Evolutionary conservation across 2,329 filamentous ascomycete genomes (phyloP), one percentile per base, ranked within the genome.

Genomic region (Penicillium sp.): DNA sequence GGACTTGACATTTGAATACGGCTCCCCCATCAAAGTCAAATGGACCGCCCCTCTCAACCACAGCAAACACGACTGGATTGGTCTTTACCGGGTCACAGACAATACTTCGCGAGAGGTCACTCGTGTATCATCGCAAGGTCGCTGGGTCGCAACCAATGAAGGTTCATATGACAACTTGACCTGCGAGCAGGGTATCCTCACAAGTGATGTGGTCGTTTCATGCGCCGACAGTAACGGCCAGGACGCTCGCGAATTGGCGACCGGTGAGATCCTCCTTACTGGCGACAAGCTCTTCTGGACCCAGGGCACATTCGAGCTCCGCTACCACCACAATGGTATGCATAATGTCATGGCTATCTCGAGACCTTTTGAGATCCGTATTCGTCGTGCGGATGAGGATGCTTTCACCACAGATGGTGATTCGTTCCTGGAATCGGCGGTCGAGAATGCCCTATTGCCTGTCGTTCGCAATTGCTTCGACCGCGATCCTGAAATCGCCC

Each of bases 211-310:
- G 30, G 74, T 80, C 1, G 69, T 84, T 0, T 66, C 75, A 0
- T 75, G 71, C 13, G 63, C 67, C 0, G 59, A 70, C 34, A 70
- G 72, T 25, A 56, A 72, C 56, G 73, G 76, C 62, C 75, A 76
- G 0, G 64, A 70, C 39, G 75, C 77, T 2, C 78, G 79, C 3
- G 73, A 87, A 49, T 78, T 84, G 56, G 80, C 89, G 3, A 79
- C 81, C 11, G 93, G 93, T 36, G 89, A 95, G 67, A 85, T 97
- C 64, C 71, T 89, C 11, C 97, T 99, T 65, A 78, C 84, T 9
- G 91, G 93, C 40, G 91, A 97, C 73, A 95, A 95, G 72, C 80
- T 96, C 2, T 99, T 89, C 86, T 99, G 93, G 93, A 95, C 88
- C 0, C 88, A 92, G 53, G 93, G 93, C 46, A 88, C 95, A 3